Evolutionary conservation across 345 rosid genomes (phyloP), one percentile per base, ranked within the genome.

Genomic region (Ricinus communis): DNA sequence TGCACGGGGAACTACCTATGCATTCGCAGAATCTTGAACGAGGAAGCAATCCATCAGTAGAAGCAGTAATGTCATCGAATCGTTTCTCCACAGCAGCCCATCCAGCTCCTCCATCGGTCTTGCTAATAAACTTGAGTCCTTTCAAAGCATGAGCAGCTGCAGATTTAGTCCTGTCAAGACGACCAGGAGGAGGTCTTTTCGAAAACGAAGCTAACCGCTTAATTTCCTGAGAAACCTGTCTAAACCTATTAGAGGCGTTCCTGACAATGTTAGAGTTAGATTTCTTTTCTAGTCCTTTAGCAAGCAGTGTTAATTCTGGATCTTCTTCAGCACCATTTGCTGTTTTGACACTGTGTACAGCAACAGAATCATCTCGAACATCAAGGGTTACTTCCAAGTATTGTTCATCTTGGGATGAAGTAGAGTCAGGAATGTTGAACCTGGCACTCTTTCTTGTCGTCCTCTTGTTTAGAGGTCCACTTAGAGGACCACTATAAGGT

Each of bases 91-190:
- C 91, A 2, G 87, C 87, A 1, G 79, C 68, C 96, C 96, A 90
- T 0, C 90, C 91, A 24, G 84, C 83, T 10, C 87, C 93, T 2
- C 87, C 93, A 19, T 86, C 96, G 12, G 79, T 76, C 70, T 85
- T 88, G 75, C 90, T 88, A 13, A 90, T 88, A 50, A 90, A 90
- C 87, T 90, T 85, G 12, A 90, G 90, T 0, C 96, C 96, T 8
- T 85, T 88, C 75, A 90, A 62, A 25, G 93, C 93, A 33, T 76
- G 80, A 74, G 82, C 60, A 0, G 91, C 96, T 0, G 91, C 91
- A 0, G 96, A 75, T 75, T 87, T 90, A 0, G 85, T 81, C 81
- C 96, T 71, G 74, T 88, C 93, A 30, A 88, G 86, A 55, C 80
- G 84, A 53, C 82, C 74, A 64, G 65, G 78, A 3, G 76, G 76